Evolutionary conservation across 768 basidiomycete species (phyloP).

Genomic region (Tricholoma furcatifolium): DNA sequence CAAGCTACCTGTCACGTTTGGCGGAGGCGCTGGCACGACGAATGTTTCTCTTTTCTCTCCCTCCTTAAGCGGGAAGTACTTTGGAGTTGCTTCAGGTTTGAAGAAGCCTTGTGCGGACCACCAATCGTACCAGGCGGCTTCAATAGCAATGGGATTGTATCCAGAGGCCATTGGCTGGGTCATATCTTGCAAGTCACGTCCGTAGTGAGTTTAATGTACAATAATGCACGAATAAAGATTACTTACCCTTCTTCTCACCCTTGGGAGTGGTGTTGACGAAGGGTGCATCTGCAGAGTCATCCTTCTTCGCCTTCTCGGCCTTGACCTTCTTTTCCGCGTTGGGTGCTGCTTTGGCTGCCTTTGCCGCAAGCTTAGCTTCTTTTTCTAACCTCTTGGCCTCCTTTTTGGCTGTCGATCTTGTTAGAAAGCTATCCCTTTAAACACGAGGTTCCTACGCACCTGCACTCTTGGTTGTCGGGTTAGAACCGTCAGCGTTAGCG

Average conservation of each 20-base stretch:
- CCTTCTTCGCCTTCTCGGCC: constrained; percentile 70
- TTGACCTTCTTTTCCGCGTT: constrained; percentile 69
- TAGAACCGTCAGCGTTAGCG: constrained; percentile 24
- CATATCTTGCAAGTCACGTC: constrained; percentile 54
- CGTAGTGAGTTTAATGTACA: background rate
- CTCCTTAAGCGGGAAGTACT: constrained; percentile 53
- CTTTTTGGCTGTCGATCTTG: constrained; percentile 61
- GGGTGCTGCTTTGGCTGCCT: constrained; percentile 50
- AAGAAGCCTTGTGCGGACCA: constrained; percentile 92
- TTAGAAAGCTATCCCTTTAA: background rate
- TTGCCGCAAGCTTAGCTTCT: constrained; percentile 75
- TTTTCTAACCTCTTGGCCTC: constrained; percentile 82
- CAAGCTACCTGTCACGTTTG: constrained; percentile 93
- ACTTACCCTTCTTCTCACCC: constrained; percentile 91
- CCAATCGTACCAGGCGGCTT: constrained; percentile 98
- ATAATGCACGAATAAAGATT: background rate
- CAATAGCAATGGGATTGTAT: constrained; percentile 94
- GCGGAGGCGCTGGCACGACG: constrained; percentile 88
- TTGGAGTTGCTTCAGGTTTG: constrained; percentile 49
- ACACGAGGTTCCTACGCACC: constrained; percentile 22
- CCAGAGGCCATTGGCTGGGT: constrained; percentile 85
- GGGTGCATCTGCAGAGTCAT: constrained; percentile 62
- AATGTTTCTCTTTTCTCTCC: constrained; percentile 68
- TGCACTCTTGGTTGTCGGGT: constrained; percentile 42
- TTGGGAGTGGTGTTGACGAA: constrained; percentile 88